Evolutionary conservation across 2,329 filamentous ascomycete genomes (phyloP).

Genomic region (Tolypocladium amazonense): DNA sequence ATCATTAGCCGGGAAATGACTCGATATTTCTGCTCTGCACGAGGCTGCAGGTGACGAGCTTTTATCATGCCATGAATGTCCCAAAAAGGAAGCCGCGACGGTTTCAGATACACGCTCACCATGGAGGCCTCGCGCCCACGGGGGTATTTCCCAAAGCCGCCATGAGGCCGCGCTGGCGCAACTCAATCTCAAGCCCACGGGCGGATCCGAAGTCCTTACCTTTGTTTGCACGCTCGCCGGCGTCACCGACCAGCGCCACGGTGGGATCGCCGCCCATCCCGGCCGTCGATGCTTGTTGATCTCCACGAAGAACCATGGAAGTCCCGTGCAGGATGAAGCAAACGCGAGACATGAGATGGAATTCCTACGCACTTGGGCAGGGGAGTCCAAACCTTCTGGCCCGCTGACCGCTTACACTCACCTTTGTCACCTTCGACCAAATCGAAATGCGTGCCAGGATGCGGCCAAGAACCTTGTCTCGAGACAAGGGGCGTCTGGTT

Average conservation of each 20-base stretch:
- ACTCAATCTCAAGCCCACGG: background rate
- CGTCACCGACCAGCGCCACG: background rate
- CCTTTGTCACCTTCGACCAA: background rate
- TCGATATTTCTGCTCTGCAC: background rate
- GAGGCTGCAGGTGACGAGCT: background rate
- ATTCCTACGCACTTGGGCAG: background rate
- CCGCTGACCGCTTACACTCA: background rate
- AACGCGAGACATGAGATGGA: background rate
- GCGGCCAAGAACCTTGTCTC: background rate
- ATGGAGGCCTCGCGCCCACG: background rate
- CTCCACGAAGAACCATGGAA: background rate
- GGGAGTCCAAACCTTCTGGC: background rate
- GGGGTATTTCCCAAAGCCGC: background rate
- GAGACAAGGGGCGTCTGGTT: background rate
- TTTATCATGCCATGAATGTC: background rate
- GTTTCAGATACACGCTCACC: background rate
- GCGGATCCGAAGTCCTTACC: background rate
- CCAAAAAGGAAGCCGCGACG: background rate
- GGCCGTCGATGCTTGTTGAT: background rate
- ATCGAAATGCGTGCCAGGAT: background rate
- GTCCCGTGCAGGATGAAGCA: background rate
- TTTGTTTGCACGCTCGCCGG: background rate
- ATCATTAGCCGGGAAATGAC: background rate
- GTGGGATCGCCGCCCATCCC: background rate
- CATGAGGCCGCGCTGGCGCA: background rate